phyloP scores from a whole-genome alignment of 2,329 filamentous ascomycete genomes.

The Fusarium sp. region DNA sequence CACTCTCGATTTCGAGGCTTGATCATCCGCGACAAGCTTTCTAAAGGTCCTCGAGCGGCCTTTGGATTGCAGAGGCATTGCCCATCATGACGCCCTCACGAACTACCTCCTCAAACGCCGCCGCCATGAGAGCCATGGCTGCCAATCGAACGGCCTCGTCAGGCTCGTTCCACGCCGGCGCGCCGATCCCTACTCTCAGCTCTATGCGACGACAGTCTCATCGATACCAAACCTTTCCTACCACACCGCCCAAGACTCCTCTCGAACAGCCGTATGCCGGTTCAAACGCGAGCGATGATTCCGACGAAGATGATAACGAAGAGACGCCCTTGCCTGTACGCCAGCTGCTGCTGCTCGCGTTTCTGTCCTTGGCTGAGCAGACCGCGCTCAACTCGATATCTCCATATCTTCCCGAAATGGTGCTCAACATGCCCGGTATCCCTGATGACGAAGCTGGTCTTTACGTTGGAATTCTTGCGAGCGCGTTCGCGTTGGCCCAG shows the following conservation, averaged over 20 bases:
- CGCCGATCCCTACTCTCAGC: constrained; percentile 60
- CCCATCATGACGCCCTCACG: constrained; percentile 42
- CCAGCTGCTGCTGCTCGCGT: constrained; percentile 87
- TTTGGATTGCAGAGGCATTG: neutral
- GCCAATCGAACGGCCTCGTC: constrained; percentile 53
- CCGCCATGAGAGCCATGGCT: constrained; percentile 24
- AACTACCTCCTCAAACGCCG: constrained; percentile 18
- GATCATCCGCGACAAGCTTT: constrained; percentile 23
- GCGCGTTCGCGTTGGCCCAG: constrained; percentile 92
- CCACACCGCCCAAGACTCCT: constrained; percentile 77
- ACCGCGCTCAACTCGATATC: constrained; percentile 97
- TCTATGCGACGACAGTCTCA: constrained; percentile 60
- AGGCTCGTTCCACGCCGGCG: constrained; percentile 68
- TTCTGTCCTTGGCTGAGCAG: constrained; percentile 94
- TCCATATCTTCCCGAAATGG: constrained; percentile 95
- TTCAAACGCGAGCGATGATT: constrained; percentile 47
- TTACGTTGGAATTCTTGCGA: constrained; percentile 92
- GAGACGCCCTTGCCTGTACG: constrained; percentile 84
- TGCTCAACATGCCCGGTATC: constrained; percentile 86
- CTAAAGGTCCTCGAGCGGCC: constrained; percentile 4
- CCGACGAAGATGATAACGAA: constrained; percentile 58
- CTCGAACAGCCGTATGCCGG: constrained; percentile 62
- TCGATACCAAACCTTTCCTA: constrained; percentile 87
- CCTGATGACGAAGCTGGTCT: constrained; percentile 79
- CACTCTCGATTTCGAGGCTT: constrained; percentile 24